Conservation (phyloP, 768 basidiomycete genomes). For the Kwoniella europaea region DNA sequence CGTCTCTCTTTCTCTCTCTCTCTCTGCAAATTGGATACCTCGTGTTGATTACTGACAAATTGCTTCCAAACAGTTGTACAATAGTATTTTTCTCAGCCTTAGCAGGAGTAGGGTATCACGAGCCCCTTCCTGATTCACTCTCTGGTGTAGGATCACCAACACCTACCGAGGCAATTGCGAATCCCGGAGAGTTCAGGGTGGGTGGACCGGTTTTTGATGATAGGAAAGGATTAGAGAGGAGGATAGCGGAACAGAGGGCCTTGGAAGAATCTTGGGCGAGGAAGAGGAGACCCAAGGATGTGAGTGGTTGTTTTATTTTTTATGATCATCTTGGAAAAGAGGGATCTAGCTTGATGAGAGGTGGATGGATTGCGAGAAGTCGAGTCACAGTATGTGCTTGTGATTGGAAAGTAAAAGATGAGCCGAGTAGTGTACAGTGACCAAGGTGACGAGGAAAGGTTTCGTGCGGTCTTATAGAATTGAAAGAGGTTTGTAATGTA, state of each 20-base stretch:
- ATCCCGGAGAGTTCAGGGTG: constrained; percentile 25
- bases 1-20: too few species aligned
- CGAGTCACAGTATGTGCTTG: too few species aligned
- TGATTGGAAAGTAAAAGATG: too few species aligned
- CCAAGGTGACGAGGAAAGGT: too few species aligned
- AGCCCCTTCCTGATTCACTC: constrained; percentile 15
- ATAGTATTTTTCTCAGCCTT: constrained; percentile 55
- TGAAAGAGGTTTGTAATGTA: too few species aligned
- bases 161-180: neutral
- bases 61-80: constrained; percentile 41
- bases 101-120: constrained; percentile 53
- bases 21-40: too few species aligned
- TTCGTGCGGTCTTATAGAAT: too few species aligned
- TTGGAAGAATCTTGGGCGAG: constrained; percentile 50
- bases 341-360: too few species aligned
- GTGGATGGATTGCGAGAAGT: too few species aligned
- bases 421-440: too few species aligned
- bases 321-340: neutral
- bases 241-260: constrained; percentile 45
- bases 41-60: neutral
- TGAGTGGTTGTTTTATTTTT: constrained; percentile 35
- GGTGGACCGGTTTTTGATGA: constrained; percentile 42
- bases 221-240: constrained; percentile 17
- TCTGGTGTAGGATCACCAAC: constrained; percentile 1
- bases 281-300: constrained; percentile 56